Evolutionary conservation across 345 rosid species (phyloP).

Genomic region (Viola odorata): DNA sequence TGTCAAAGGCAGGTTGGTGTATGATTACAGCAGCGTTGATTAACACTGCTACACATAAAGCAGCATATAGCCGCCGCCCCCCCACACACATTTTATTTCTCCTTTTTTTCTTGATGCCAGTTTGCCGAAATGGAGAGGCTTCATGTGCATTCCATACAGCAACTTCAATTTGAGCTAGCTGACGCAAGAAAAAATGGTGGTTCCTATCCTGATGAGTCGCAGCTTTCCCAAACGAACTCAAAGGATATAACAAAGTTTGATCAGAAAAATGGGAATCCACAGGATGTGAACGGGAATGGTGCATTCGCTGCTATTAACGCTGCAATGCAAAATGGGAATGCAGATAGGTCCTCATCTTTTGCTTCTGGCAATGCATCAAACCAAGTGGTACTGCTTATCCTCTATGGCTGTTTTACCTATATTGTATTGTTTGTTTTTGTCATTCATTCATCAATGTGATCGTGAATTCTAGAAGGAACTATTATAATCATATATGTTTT

Average conservation of each 20-base stretch:
- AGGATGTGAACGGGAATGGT: constrained; percentile 43
- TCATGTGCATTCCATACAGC: constrained; percentile 77
- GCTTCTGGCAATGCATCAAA: constrained; percentile 43
- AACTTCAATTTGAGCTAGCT: constrained; percentile 79
- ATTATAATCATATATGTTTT: too few relatives aligned
- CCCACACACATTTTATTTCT: neutral
- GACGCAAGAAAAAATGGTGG: constrained; percentile 66
- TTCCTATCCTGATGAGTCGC: constrained; percentile 51
- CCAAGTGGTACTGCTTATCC: constrained; percentile 37
- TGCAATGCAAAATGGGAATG: constrained; percentile 44
- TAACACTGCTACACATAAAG: neutral
- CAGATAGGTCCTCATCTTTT: constrained; percentile 39
- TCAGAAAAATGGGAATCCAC: constrained; percentile 47
- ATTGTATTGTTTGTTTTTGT: neutral
- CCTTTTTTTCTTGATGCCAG: constrained; percentile 36
- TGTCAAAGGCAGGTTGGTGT: constrained; percentile 89
- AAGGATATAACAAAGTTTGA: constrained; percentile 49
- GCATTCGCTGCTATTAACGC: constrained; percentile 28
- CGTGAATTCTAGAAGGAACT: neutral
- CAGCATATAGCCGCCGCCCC: neutral
- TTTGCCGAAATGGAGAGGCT: constrained; percentile 85
- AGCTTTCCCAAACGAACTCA: constrained; percentile 38
- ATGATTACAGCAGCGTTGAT: constrained; percentile 3
- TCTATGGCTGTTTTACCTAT: neutral
- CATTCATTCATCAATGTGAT: neutral